Evolutionary conservation across 2,329 filamentous ascomycete genomes (phyloP), one percentile per base, ranked within the genome.

Genomic region (Penicillium sp.): DNA sequence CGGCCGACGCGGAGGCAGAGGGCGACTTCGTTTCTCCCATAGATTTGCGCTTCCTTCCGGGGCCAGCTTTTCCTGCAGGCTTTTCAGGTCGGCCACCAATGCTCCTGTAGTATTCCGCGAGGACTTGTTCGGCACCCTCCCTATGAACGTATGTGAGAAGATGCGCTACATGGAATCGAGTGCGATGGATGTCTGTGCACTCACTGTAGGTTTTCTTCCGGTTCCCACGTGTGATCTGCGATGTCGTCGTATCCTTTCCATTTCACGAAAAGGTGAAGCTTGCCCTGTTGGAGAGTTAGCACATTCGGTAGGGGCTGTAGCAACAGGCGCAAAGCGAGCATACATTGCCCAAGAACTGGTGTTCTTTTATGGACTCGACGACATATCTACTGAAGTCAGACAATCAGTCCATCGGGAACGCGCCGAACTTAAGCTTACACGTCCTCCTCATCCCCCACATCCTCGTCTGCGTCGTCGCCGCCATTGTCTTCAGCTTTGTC

Each of bases 161-260:
- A 37, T 28, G 35, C 37, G 25, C 32, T 1, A 6, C 8, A 12
- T 23, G 10, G 10, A 8, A 24, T 15, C 3, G 31, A 27, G 18
- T 33, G 28, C 13, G 9, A 8, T 15, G 13, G 13, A 2, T 18
- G 32, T 7, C 4, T 24, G 13, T 24, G 12, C 24, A 50, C 71
- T 48, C 66, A 75, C 67, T 72, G 42, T 4, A 75, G 59, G 41
- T 74, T 72, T 6, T 70, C 67, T 57, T 77, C 74, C 1, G 73
- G 73, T 50, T 78, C 75, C 59, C 69, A 60, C 2, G 75, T 78
- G 45, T 68, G 64, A 41, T 78, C 74, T n/a, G 60, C 55, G 2
- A 67, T 65, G 5, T 72, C 60, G 1, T 72, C 66, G 45, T 75
- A 78, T 4, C 72, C 74, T 53, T 72, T 71, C 75, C 75, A 78